Conservation (phyloP, 345 rosid species). For the Eucalyptus urophylla region DNA sequence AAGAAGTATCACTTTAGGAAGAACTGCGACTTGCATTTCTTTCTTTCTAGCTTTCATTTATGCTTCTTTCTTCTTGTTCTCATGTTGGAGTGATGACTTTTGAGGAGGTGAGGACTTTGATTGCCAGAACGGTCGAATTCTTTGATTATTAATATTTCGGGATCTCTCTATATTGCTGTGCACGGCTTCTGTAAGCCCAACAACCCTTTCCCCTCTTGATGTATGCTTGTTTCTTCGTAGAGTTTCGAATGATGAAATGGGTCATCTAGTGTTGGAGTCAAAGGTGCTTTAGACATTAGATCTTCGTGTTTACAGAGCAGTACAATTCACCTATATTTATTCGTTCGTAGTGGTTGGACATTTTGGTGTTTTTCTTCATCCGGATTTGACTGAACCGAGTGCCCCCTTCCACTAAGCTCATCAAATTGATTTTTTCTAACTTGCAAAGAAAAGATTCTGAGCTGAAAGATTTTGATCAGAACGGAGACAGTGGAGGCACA, state of each 20-base stretch:
- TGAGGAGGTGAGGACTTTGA: constrained; percentile 19
- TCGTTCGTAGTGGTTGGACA: not conserved
- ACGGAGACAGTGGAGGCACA: not conserved
- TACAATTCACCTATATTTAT: not conserved
- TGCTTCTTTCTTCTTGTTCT: constrained; percentile 11
- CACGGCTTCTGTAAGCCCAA: not conserved
- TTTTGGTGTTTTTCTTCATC: not conserved
- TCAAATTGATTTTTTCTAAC: not conserved
- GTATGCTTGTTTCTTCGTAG: not conserved
- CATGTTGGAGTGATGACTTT: constrained; percentile 22
- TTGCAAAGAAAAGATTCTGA: not conserved
- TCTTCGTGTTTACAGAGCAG: not conserved
- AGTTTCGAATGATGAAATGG: not conserved
- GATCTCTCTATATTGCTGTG: not conserved
- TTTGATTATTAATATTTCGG: constrained; percentile 4
- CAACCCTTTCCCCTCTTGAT: not conserved
- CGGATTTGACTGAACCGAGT: not conserved
- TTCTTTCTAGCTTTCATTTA: constrained; percentile 9
- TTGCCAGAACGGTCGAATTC: constrained; percentile 16
- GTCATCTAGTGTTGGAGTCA: not conserved
- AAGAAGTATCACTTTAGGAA: not conserved
- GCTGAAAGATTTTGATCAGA: not conserved
- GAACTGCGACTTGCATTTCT: constrained; percentile 8
- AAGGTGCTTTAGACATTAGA: not conserved
- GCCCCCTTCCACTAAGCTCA: not conserved